These are phyloP conservation scores for Aureoboletus auriporus DNA, from an alignment of 768 basidiomycete species.

Conservation along the genomic window DNA sequence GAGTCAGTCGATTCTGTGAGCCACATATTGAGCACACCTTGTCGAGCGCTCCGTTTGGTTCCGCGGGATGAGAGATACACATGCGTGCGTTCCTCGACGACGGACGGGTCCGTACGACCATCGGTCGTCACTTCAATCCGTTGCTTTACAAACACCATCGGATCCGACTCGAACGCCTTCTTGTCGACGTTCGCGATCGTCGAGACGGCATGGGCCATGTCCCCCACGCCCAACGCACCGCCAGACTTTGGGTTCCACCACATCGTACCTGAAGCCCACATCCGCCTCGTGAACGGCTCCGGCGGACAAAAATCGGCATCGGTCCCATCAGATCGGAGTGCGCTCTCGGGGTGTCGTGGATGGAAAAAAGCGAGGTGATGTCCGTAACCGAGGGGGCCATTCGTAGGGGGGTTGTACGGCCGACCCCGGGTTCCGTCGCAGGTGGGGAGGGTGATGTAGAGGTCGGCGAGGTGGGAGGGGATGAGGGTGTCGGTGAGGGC, in stretches of 20 bases:
- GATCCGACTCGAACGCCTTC: constrained; percentile 61
- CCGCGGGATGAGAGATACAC: constrained; percentile 50
- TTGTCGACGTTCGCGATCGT: constrained; percentile 50
- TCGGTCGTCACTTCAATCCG: constrained; percentile 47
- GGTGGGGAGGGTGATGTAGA: constrained; percentile 69
- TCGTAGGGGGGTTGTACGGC: constrained; percentile 38
- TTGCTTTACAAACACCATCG: constrained; percentile 77
- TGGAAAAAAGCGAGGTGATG: constrained; percentile 78
- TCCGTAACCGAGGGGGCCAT: constrained; percentile 50
- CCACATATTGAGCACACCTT: constrained; percentile 34
- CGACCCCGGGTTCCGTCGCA: constrained; percentile 52
- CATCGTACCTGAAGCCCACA: constrained; percentile 78
- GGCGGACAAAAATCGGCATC: constrained; percentile 71
- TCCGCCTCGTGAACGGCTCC: constrained; percentile 67
- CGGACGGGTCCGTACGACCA: constrained; percentile 42
- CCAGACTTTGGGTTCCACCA: constrained; percentile 44
- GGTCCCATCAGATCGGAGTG: constrained; percentile 65
- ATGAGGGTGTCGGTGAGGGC: constrained; percentile 47
- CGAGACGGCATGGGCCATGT: constrained; percentile 44
- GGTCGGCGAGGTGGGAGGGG: constrained; percentile 55
- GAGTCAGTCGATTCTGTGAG: neutral
- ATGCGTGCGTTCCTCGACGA: constrained; percentile 64
- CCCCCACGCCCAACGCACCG: constrained; percentile 50
- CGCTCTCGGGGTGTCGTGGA: constrained; percentile 51
- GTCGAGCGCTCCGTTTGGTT: constrained; percentile 33